These are phyloP conservation scores for Plantago ovata DNA, from an alignment of 257 asterid species.

Conservation along the genomic window DNA sequence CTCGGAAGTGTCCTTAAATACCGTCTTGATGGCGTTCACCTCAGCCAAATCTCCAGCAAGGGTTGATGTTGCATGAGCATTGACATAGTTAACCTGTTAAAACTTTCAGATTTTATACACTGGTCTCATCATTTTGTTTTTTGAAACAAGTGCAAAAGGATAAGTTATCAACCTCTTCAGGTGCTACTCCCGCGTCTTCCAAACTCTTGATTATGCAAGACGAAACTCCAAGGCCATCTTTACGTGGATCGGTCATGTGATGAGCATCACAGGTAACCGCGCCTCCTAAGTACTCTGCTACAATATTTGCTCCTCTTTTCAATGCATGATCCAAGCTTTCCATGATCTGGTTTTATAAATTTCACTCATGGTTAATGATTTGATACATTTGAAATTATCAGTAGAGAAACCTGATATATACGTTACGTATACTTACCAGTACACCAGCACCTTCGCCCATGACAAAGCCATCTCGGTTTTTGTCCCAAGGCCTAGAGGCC, in stretches of 20 bases:
- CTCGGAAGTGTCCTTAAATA: slow-evolving; percentile 59
- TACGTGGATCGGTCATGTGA: slow-evolving; percentile 46
- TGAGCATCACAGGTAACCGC: slow-evolving; percentile 50
- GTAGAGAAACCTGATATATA: neutral
- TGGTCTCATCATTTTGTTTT: neutral
- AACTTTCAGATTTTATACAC: slow-evolving; percentile 2
- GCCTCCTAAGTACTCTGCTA: slow-evolving; percentile 53
- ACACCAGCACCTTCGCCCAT: slow-evolving; percentile 74
- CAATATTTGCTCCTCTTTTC: slow-evolving; percentile 40
- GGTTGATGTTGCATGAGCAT: slow-evolving; percentile 79
- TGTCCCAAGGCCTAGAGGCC: slow-evolving; percentile 85
- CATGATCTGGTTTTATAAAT: slow-evolving; percentile 30
- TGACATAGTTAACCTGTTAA: slow-evolving; percentile 61
- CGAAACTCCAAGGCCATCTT: slow-evolving; percentile 46
- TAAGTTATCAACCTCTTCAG: slow-evolving; percentile 55
- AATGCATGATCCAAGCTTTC: slow-evolving; percentile 50
- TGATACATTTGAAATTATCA: neutral
- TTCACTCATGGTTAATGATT: neutral
- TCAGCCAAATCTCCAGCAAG: slow-evolving; percentile 78
- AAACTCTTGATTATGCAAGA: slow-evolving; percentile 40
- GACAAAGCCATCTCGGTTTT: slow-evolving; percentile 64
- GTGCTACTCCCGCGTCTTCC: slow-evolving; percentile 47
- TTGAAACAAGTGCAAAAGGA: neutral
- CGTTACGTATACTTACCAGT: slow-evolving; percentile 35
- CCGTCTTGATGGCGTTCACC: slow-evolving; percentile 65